Base-by-base conservation (phyloP, 176 grass and related monocot genomes). In the Tillandsia leiboldiana region DNA sequence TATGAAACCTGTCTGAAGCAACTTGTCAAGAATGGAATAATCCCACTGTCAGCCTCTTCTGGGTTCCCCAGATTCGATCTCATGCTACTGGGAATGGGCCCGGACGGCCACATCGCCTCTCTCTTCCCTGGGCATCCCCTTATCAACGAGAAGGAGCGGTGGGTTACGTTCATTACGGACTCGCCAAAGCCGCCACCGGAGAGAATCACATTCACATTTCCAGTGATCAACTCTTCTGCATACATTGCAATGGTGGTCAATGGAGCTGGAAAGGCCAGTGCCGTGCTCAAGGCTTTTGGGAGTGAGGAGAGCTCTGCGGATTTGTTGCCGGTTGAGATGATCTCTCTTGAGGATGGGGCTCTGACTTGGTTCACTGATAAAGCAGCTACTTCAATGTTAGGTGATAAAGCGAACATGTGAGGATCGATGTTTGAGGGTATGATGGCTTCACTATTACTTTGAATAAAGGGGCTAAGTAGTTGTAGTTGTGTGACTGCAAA, bases 301-400 rank as follows among this genome's bases (percentile, higher is more conserved):
- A 77, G 81, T 9, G 73, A 92, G 51, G 51, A 85, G 50, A 75
- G 73, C 48, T 82, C 85, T 15, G 82, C 82, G 8, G 80, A 86
- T 82, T 47, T 79, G 26, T 77, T 93, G 23, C 94, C 89, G 64
- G 82, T 90, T 69, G 87, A 99, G 72, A 99, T 88, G 89, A 84
- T 88, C 81, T 66, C 82, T 64, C 94, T 93, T 70, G 72, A 88
- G 4, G 83, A 93, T 73, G 94, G 94, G 18, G 84, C 90, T 51
- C 86, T 99, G 73, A 86, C 84, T 72, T 99, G 94, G 94, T 99
- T 99, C 72, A 83, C 94, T 18, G 89, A 99, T 75, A 99, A 93
- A 74, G 66, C 73, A 52, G 94, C 89, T 49, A 80, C 86, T 29
- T 93, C 94, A 28, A 65, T 76, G 86, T 59, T 99, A 56, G 64